Evolutionary conservation across 73 alveolate species (phyloP), one percentile per base, ranked within the genome.

Genomic region (Durusdinium trenchii): DNA sequence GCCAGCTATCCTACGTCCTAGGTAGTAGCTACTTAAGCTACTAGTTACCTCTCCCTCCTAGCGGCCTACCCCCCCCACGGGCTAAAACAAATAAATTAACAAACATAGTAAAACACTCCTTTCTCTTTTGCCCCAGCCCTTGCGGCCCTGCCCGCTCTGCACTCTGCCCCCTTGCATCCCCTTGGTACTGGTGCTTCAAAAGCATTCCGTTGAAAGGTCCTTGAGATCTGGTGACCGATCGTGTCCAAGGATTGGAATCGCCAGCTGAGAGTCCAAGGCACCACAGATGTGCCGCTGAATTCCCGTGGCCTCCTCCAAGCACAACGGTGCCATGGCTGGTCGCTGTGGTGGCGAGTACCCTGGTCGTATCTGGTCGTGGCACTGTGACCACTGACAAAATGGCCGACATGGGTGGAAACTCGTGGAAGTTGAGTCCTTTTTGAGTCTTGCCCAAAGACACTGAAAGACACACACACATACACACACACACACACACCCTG

Each of bases 241-340:
- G n/a, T 6, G 91, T n/a, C 94, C 76, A 16, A 91, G 98, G 98
- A 91, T 42, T 91, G 98, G 98, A 91, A 91, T 57, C 89, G 85
- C 10, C 98, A 69, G 78, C 89, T 91, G 90, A 87, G 98, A 2
- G 98, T 91, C 32, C 98, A 91, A 67, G 98, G 98, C 36, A 91
- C 90, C 1, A 91, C 98, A 45, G 98, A 91, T 36, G 54, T 91
- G 6, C 75, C 84, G 16, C 90, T 91, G 90, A 91, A 91, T 36
- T 73, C 36, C 12, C 75, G 90, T 0, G 98, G 98, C 45, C 76
- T 40, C 51, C 98, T 67, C 46, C 98, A 91, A 48, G 98, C 98
- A 14, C 36, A 54, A 47, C 36, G 69, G 98, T 51, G 45, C 96
- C 71, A 3, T 26, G 86, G 86, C 50, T 16, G 62, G 47, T 38